phyloP scores from a whole-genome alignment of 345 rosid genomes.

The Viola odorata region DNA sequence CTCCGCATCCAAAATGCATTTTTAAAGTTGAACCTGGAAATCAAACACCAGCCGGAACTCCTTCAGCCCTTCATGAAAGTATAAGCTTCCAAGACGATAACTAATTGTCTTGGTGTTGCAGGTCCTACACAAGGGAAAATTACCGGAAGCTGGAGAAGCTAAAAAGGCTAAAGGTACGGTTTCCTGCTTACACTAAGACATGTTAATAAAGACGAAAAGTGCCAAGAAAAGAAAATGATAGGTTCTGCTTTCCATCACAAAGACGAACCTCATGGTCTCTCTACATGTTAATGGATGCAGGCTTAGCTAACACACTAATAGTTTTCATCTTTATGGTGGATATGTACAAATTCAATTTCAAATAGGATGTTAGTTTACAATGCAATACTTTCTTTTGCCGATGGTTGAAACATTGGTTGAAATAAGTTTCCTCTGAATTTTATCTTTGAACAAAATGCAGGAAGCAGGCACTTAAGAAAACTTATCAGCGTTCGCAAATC shows the following conservation, averaged over 20 bases:
- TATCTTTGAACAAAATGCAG: conserved; percentile 33
- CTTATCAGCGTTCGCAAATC: conserved; percentile 34
- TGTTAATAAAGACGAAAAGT: neutral
- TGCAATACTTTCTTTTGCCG: too few relatives aligned
- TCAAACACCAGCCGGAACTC: neutral
- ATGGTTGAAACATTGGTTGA: neutral
- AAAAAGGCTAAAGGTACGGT: conserved; percentile 40
- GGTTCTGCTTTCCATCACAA: neutral
- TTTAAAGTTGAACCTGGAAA: conserved; percentile 2
- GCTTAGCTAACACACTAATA: neutral
- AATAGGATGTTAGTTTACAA: neutral
- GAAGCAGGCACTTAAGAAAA: conserved; percentile 31
- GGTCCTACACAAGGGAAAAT: conserved; percentile 41
- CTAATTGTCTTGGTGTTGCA: conserved; percentile 27
- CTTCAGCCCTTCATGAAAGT: neutral
- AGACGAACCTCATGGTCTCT: neutral
- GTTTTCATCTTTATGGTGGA: neutral
- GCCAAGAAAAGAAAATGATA: neutral
- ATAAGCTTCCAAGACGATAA: conserved; percentile 11
- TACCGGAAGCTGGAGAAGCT: conserved; percentile 31
- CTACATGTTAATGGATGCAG: neutral
- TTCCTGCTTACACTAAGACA: neutral
- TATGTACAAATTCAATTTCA: neutral
- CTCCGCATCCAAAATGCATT: neutral
- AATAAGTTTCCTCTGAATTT: neutral